Base-by-base conservation (phyloP, 768 basidiomycete genomes). In the Neoboletus brunneissimus region DNA sequence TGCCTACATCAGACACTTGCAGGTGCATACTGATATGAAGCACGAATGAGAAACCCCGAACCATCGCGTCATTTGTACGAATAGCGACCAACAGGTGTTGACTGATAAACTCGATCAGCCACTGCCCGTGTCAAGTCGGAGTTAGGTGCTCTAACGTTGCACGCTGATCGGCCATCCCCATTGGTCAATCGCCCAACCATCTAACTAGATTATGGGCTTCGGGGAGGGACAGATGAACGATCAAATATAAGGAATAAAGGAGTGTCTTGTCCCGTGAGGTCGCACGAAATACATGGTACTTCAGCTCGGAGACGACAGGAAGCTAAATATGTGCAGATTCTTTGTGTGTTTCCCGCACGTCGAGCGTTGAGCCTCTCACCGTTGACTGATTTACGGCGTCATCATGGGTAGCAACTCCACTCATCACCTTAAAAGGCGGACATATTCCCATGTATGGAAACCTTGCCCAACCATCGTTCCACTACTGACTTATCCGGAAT, bases 91-190 rank as follows among this genome's bases (percentile, higher is more conserved):
- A 42, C 42, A 20, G n/a, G n/a, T n/a, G n/a, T n/a, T n/a, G n/a
- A 43, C 11, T 45, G 48, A 54, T 63, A 62, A 23, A 25, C 44
- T 8, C 31, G 32, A 59, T 62, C 51, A 48, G 38, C 27, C 47
- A 42, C n/a, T 45, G 44, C 18, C 27, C 38, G 51, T 54, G 45
- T 59, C 60, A 64, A 45, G n/a, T 56, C 64, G 64, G 64, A 54
- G 54, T 47, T 46, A 46, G 29, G 48, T 11, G 15, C 4, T 15
- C 3, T 25, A 54, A 50, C 46, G 48, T 58, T 59, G 29, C 18
- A 27, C 37, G 34, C 9, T 16, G 16, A 38, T 12, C 18, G 38
- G 41, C 41, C 47, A 46, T 58, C 49, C 31, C 38, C 31, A 55
- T 49, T 52, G 52, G 18, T 35, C 46, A 34, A 53, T 55, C 63